Base-by-base conservation (phyloP, 108 stramenopile genomes). In the Schizochytrium sp. region DNA sequence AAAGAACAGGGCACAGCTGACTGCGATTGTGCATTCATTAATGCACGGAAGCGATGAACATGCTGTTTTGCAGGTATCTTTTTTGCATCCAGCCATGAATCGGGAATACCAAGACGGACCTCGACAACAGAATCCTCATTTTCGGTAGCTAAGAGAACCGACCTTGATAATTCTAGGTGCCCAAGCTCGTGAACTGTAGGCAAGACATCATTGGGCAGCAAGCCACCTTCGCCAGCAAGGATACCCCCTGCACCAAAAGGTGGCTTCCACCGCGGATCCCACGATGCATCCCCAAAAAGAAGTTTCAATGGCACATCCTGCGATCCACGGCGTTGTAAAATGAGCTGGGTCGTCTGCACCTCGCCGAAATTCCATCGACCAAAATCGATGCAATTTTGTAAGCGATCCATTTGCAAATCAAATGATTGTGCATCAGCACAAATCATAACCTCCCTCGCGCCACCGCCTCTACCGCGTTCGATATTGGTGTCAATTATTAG, bases 191-290 rank as follows among this genome's bases (percentile, higher is more conserved):
- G 64, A 38, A 44, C 42, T 2, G 44, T 38, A 38, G 64, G 64
- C 2, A 44, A 38, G 1, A 44, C 42, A 2, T 15, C 5, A 7
- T 38, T 44, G 12, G 12, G 10, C 19, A 38, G 42, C 44, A 44
- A 44, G 19, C 19, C 8, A 15, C 64, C 53, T 83, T 83, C 15
- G 15, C 76, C 47, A 46, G 47, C 50, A n/a, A 83, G 5, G 28
- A 83, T 83, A 28, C 76, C 76, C 5, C 76, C 76, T 13, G n/a
- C 19, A 5, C 76, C 76, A 42, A 83, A 83, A 10, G 76, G 76
- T 5, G 76, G 76, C 1, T 47, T 0, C 76, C 76, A 83, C 13
- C 50, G 50, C 10, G 15, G 45, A 5, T 83, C 76, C 2, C 44
- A 69, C 5, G 42, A 44, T 0, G 28, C 64, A 0, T 69, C 28